Conservation (phyloP, 352 stramenopile species). For the Pythium aquatile region DNA sequence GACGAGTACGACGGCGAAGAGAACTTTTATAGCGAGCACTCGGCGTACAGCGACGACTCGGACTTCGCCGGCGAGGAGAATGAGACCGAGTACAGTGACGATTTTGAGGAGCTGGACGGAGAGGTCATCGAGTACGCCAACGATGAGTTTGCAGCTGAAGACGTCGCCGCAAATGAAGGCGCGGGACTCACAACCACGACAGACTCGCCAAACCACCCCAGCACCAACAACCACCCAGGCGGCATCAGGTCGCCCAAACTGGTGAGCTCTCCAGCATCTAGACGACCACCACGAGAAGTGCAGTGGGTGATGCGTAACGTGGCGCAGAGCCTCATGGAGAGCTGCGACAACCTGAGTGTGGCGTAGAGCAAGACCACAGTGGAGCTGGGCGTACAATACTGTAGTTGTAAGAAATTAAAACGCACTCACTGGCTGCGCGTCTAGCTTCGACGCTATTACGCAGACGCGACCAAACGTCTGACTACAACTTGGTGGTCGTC, state of each 20-base stretch:
- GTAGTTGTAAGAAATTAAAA: conserved; percentile 5
- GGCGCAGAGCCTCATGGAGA: conserved; percentile 64
- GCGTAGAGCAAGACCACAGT: conserved; percentile 81
- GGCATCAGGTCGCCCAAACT: conserved; percentile 20
- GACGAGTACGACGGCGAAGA: conserved; percentile 74
- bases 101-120: conserved; percentile 75
- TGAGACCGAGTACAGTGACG: conserved; percentile 76
- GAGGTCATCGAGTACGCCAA: conserved; percentile 81
- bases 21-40: conserved; percentile 85
- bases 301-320: conserved; percentile 78
- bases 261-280: conserved; percentile 18
- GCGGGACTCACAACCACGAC: not conserved
- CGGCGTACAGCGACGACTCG: conserved; percentile 75
- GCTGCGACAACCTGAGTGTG: conserved; percentile 42
- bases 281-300: conserved; percentile 44
- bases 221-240: not conserved
- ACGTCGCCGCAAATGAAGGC: conserved; percentile 18
- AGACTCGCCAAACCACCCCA: not conserved
- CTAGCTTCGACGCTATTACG: not conserved
- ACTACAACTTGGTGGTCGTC: conserved; percentile 5
- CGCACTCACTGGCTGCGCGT: not conserved
- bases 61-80: conserved; percentile 63
- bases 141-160: conserved; percentile 54
- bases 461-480: not conserved
- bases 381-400: conserved; percentile 15